A percentile compares a stretch with the other conserved stretches of the same genome.
These are phyloP conservation scores for Auricularia auricula-judae DNA, from an alignment of 768 basidiomycete genomes.

Conservation along the genomic window DNA sequence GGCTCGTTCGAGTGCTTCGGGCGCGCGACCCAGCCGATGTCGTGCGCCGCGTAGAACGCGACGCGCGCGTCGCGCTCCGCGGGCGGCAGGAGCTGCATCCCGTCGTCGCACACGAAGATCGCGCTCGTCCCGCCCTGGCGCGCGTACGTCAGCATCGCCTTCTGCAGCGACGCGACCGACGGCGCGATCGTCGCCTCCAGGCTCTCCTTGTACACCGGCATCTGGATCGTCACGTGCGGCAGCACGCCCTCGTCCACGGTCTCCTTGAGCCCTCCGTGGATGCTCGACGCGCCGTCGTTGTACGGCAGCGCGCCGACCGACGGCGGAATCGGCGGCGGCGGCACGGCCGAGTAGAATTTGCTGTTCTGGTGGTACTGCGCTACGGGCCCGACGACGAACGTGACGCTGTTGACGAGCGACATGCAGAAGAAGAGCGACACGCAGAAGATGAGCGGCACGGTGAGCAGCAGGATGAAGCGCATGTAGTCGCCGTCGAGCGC, in stretches of 20 bases:
- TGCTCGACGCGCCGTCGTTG: not conserved
- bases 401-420: conserved; percentile 22
- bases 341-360: conserved; percentile 39
- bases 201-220: conserved; percentile 49
- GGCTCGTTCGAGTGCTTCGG: conserved; percentile 34
- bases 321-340: conserved; percentile 23
- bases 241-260: conserved; percentile 32
- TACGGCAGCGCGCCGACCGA: not conserved
- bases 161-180: conserved; percentile 44
- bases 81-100: conserved; percentile 32
- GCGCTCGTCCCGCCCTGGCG: conserved; percentile 48
- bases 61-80: conserved; percentile 36
- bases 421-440: conserved; percentile 38
- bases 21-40: conserved; percentile 50
- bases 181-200: conserved; percentile 41
- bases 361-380: conserved; percentile 42
- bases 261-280: conserved; percentile 8
- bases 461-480: conserved; percentile 31
- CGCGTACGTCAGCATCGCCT: conserved; percentile 53
- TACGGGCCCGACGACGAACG: conserved; percentile 36
- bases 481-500: conserved; percentile 34
- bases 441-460: conserved; percentile 32
- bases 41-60: conserved; percentile 44
- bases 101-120: conserved; percentile 54
- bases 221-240: conserved; percentile 41